Base-by-base conservation (phyloP, 768 basidiomycete species). In the Tulasnella calospora region DNA sequence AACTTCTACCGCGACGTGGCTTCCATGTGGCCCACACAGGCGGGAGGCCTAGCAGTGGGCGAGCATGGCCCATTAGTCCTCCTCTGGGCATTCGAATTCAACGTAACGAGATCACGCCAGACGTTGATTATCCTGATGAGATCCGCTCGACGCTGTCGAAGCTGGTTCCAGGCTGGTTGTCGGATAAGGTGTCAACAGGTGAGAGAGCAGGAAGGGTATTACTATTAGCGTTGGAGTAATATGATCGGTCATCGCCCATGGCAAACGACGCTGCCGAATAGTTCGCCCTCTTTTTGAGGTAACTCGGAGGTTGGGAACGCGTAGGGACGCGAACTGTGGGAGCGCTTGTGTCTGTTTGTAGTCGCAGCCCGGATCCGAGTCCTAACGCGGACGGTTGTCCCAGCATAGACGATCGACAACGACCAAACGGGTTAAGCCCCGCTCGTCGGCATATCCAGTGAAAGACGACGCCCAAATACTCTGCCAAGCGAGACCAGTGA, bases 1-100 rank as follows among this genome's bases (percentile, higher is more conserved):
- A 13, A 67, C 61, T 67, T 67, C 61, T 67, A 6, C 61, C 61
- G 61, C 61, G 61, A 67, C 61, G 61, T 67, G 61, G 61, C 61
- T 67, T 67, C 61, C 61, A 67, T 67, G 61, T 67, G 61, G 61
- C 61, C 33, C 61, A 67, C 61, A 15, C 61, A 12, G n/a, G 23
- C 30, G 61, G 15, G 61, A 67, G 3, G 5, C 21, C 2, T 23
- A 51, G 47, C 19, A 51, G 47, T 30, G 61, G 33, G 61, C 13
- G n/a, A 33, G 30, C n/a, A 67, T 51, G 21, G 30, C 33, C 30
- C 61, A 33, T 3, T 30, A 67, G 61, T 5, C 27, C 27, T 13
- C 61, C 12, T 15, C 8, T 3, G 30, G 61, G 61, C 61, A 67
- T 9, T 33, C 5, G 27, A 67, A 67, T 17, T 23, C 47, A 67